Conservation (phyloP, 129 eudicot species). For the Dittrichia graveolens region DNA sequence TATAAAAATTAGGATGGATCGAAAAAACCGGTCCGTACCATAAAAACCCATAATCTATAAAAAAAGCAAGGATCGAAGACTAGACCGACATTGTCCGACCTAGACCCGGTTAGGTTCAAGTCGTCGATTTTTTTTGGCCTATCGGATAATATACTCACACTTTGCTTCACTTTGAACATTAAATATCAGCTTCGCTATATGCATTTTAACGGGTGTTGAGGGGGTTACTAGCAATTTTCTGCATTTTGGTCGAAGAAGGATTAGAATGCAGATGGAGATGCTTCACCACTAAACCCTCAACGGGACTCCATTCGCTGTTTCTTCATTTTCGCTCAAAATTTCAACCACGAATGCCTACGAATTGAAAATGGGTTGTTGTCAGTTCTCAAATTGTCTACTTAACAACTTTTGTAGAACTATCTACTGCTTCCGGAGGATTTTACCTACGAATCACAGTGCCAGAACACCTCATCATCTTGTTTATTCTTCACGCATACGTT, state of each 20-base stretch:
- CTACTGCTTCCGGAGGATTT: conserved; percentile 31
- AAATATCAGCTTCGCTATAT: background rate
- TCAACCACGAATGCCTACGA: conserved; percentile 19
- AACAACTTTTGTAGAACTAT: conserved; percentile 41
- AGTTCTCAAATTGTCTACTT: conserved; percentile 40
- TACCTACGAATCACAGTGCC: conserved; percentile 29
- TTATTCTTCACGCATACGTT: conserved; percentile 33
- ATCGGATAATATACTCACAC: no score
- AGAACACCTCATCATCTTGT: conserved; percentile 24
- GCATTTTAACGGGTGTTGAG: background rate
- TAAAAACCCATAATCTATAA: no score
- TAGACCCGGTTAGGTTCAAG: no score
- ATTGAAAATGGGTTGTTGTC: conserved; percentile 51
- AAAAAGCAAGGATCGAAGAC: no score
- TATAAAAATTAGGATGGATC: no score
- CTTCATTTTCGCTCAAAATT: background rate
- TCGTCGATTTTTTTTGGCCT: no score
- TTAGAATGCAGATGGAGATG: background rate
- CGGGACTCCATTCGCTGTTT: background rate
- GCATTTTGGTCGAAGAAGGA: background rate
- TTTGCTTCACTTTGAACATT: no score
- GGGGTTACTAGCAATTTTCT: background rate
- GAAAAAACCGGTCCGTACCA: no score
- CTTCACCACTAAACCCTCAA: conserved; percentile 19
- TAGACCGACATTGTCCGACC: no score